A percentile compares a stretch with the other conserved stretches of the same genome.
Evolutionary conservation across 495 filamentous ascomycete genomes (phyloP).

Genomic region (Aspergillus kassunensis): DNA sequence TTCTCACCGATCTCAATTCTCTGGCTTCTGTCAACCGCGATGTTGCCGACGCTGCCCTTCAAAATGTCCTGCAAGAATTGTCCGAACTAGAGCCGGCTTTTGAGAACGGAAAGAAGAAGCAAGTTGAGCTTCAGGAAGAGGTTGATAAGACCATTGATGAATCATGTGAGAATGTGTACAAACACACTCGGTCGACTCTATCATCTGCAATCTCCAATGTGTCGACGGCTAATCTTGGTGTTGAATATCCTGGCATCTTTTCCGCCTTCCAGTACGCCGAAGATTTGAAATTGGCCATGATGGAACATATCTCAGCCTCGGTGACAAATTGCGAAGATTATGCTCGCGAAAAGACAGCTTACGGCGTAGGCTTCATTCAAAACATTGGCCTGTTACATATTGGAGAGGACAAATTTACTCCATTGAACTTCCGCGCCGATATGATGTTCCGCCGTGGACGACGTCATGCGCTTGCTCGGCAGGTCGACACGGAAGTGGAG

Average conservation of each 20-base stretch:
- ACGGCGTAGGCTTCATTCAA: slow-evolving; percentile 84
- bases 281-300: slow-evolving; percentile 85
- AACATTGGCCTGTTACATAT: slow-evolving; percentile 84
- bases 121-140: slow-evolving; percentile 73
- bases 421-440: slow-evolving; percentile 81
- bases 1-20: slow-evolving; percentile 77
- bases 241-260: slow-evolving; percentile 82
- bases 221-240: slow-evolving; percentile 72
- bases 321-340: slow-evolving; percentile 79
- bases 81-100: slow-evolving; percentile 79
- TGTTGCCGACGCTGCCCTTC: slow-evolving; percentile 78
- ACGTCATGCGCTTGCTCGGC: slow-evolving; percentile 71
- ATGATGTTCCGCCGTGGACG: slow-evolving; percentile 82
- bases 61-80: slow-evolving; percentile 76
- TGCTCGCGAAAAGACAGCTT: slow-evolving; percentile 70
- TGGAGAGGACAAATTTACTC: slow-evolving; percentile 70
- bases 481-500: slow-evolving; percentile 84
- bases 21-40: slow-evolving; percentile 85
- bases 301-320: slow-evolving; percentile 74
- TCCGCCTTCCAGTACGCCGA: slow-evolving; percentile 89
- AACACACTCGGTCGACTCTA: slow-evolving; percentile 70
- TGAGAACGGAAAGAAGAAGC: slow-evolving; percentile 77
- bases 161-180: slow-evolving; percentile 79
- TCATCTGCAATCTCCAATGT: slow-evolving; percentile 65
- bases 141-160: slow-evolving; percentile 79